Percentiles rank a stretch among this genome's conserved stretches.
Evolutionary conservation across 352 stramenopile species (phyloP).

Genomic region (Globisporangium nagaii): DNA sequence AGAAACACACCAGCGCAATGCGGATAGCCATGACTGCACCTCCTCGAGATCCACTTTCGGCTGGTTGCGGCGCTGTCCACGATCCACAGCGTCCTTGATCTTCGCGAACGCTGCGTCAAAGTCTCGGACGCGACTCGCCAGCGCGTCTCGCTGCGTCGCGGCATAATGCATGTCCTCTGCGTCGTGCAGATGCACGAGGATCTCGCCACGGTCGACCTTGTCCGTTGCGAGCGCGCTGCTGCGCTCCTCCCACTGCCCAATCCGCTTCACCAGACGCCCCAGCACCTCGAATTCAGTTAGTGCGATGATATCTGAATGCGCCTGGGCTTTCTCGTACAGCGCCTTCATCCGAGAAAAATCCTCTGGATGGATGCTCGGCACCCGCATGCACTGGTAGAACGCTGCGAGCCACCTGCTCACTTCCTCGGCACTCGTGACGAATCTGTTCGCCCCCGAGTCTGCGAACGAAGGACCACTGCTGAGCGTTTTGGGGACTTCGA

Average conservation of each 20-base stretch:
- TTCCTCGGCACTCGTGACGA: constrained; percentile 23
- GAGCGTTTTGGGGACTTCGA: constrained; percentile 48
- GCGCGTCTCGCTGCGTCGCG: constrained; percentile 23
- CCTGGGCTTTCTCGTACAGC: constrained; percentile 25
- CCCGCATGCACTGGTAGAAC: constrained; percentile 64
- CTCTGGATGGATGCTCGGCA: constrained; percentile 21
- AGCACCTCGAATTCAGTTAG: constrained; percentile 58
- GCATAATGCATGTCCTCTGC: constrained; percentile 59
- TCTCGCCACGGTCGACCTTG: constrained; percentile 38
- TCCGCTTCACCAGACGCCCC: constrained; percentile 36
- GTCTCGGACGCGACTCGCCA: constrained; percentile 32
- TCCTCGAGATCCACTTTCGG: constrained; percentile 53
- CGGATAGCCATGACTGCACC: too few relatives aligned
- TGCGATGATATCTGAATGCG: constrained; percentile 19
- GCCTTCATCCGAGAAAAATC: constrained; percentile 43
- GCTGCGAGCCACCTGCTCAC: constrained; percentile 49
- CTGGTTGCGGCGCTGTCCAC: constrained; percentile 58
- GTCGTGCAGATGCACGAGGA: constrained; percentile 47
- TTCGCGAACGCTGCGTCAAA: constrained; percentile 59
- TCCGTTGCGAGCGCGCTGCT: constrained; percentile 18
- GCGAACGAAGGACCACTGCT: neutral
- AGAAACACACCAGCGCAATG: too few relatives aligned
- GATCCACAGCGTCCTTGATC: constrained; percentile 64
- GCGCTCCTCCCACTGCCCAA: constrained; percentile 46
- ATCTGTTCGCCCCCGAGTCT: neutral